phyloP scores from a whole-genome alignment of 2,329 filamentous ascomycete genomes.

The Diaporthe eres region DNA sequence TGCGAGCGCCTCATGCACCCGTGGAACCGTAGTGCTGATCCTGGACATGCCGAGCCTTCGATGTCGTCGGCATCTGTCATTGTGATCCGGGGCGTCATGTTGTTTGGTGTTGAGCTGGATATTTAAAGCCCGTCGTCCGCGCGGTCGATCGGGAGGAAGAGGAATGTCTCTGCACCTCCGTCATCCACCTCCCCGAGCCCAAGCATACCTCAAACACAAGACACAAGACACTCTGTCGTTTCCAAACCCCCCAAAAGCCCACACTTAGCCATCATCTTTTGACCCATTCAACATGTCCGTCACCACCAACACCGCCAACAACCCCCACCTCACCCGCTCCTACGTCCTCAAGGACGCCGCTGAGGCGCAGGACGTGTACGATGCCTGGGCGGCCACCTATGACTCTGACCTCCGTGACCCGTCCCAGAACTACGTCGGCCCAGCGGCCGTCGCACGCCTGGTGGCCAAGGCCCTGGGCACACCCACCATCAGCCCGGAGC shows the following conservation, averaged over 20 bases:
- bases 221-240: constrained; percentile 11
- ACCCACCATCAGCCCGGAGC: constrained; percentile 10
- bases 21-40: constrained; percentile 29
- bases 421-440: constrained; percentile 27
- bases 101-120: constrained; percentile 12
- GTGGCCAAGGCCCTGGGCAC: constrained; percentile 8
- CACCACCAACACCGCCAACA: constrained; percentile 32
- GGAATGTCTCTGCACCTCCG: neutral
- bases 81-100: neutral
- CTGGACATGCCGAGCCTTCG: constrained; percentile 32
- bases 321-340: constrained; percentile 31
- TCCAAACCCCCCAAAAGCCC: neutral
- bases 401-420: constrained; percentile 29
- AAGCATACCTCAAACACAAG: neutral
- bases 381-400: constrained; percentile 24
- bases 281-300: constrained; percentile 22
- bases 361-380: constrained; percentile 32
- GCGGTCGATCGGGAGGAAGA: neutral
- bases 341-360: constrained; percentile 21
- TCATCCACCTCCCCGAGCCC: constrained; percentile 9
- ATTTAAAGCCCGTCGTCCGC: constrained; percentile 18
- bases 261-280: constrained; percentile 4
- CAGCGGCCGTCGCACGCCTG: constrained; percentile 23
- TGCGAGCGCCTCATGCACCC: constrained; percentile 25
- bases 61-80: constrained; percentile 28